A percentile compares a stretch with the other conserved stretches of the same genome.
phyloP scores from a whole-genome alignment of 2,329 filamentous ascomycete species.

The Hymenoscyphus infarciens region DNA sequence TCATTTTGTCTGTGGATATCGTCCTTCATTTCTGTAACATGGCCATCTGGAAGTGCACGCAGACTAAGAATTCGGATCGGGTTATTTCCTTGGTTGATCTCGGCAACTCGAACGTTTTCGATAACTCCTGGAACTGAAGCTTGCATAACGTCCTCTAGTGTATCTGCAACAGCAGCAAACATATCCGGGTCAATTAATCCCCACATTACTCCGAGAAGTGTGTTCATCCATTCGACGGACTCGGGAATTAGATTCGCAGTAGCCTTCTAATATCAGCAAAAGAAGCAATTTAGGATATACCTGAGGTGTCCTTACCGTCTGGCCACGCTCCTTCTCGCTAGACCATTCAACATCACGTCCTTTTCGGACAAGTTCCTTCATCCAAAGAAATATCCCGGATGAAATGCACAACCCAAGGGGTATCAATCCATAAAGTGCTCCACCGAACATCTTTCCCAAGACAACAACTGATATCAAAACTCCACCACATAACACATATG shows the following conservation, averaged over 20 bases:
- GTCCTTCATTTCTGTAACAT: slow-evolving; percentile 78
- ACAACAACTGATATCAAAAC: slow-evolving; percentile 73
- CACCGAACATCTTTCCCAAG: slow-evolving; percentile 76
- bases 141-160: slow-evolving; percentile 93
- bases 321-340: slow-evolving; percentile 78
- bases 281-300: background rate
- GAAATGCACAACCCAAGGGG: slow-evolving; percentile 68
- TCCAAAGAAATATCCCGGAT: slow-evolving; percentile 83
- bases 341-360: slow-evolving; percentile 85
- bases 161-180: slow-evolving; percentile 87
- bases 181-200: slow-evolving; percentile 92
- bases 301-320: slow-evolving; percentile 53
- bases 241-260: slow-evolving; percentile 88
- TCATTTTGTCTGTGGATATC: slow-evolving; percentile 75
- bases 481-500: slow-evolving; percentile 64
- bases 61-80: slow-evolving; percentile 85
- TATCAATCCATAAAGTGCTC: slow-evolving; percentile 70
- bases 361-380: slow-evolving; percentile 79
- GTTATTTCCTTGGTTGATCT: slow-evolving; percentile 91
- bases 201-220: slow-evolving; percentile 79
- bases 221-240: slow-evolving; percentile 96
- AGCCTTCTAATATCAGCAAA: slow-evolving; percentile 44
- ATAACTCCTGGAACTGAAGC: slow-evolving; percentile 87
- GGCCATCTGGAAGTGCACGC: slow-evolving; percentile 76
- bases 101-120: slow-evolving; percentile 90